Conservation (phyloP, 2,329 filamentous ascomycete genomes). For the Kalaharituber pfeilii region DNA sequence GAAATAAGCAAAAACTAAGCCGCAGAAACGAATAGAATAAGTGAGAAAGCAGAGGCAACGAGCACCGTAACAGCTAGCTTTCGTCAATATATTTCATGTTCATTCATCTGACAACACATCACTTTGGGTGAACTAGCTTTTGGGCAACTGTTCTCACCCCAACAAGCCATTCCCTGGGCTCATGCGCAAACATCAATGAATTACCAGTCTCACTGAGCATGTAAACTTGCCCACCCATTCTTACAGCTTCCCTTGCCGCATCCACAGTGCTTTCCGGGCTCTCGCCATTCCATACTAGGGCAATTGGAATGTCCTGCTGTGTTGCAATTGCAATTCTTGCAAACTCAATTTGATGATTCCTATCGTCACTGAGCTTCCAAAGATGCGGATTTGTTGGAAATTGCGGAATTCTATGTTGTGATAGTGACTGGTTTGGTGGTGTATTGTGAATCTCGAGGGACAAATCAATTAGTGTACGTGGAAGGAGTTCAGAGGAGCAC, state of each 20-base stretch:
- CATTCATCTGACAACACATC: too few species aligned
- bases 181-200: conserved; percentile 1
- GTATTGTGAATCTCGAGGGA: neutral
- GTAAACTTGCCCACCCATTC: neutral
- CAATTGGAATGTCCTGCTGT: neutral
- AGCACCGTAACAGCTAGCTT: too few species aligned
- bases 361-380: neutral
- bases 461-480: neutral
- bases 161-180: neutral
- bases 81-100: too few species aligned
- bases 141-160: neutral
- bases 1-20: neutral
- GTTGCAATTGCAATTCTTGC: neutral
- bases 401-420: neutral
- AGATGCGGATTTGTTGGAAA: neutral
- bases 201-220: conserved; percentile 1
- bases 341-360: neutral
- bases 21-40: neutral
- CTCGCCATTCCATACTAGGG: neutral
- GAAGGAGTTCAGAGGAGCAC: neutral
- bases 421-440: neutral
- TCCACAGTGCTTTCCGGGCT: neutral
- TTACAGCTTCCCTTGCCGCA: neutral
- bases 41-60: too few species aligned
- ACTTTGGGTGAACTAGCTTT: neutral